Evolutionary conservation across 2,329 filamentous ascomycete genomes (phyloP).

Genomic region (Amesomyces nigricolor): DNA sequence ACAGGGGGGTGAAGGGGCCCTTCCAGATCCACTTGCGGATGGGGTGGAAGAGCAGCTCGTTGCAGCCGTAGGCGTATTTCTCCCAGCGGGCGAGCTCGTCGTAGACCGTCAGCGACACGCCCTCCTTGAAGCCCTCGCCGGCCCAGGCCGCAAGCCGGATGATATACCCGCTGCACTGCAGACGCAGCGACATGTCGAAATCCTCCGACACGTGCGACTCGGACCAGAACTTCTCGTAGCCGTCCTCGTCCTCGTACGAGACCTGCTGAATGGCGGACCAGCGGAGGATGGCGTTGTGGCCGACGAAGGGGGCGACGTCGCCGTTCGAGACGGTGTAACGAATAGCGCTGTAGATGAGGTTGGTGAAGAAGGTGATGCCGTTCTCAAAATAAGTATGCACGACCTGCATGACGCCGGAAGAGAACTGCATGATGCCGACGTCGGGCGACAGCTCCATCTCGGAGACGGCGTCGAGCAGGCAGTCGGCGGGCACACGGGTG

Average conservation of each 20-base stretch:
- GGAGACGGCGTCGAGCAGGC: conserved; percentile 70
- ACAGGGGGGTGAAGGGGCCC: conserved; percentile 74
- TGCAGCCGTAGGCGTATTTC: conserved; percentile 81
- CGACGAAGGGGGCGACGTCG: conserved; percentile 72
- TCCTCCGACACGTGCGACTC: conserved; percentile 76
- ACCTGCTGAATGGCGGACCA: conserved; percentile 73
- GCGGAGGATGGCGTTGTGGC: conserved; percentile 72
- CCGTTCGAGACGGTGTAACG: conserved; percentile 72
- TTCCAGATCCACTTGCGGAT: conserved; percentile 65
- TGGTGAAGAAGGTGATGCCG: conserved; percentile 66
- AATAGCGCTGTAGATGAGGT: conserved; percentile 72
- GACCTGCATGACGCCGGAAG: conserved; percentile 74
- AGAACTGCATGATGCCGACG: conserved; percentile 73
- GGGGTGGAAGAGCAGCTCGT: conserved; percentile 75
- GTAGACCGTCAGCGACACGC: conserved; percentile 77
- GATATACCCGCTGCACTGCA: conserved; percentile 67
- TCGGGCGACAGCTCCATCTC: conserved; percentile 78
- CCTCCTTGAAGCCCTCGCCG: conserved; percentile 74
- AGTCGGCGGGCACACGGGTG: conserved; percentile 71
- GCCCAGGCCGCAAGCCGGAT: conserved; percentile 69
- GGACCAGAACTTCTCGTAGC: conserved; percentile 76
- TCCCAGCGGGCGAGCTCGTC: conserved; percentile 82
- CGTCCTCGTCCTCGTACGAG: conserved; percentile 62
- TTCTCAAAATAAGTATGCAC: conserved; percentile 68
- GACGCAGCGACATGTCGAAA: conserved; percentile 74